Evolutionary conservation across 164 flowering plant species (phyloP).

Genomic region (Saururus chinensis): DNA sequence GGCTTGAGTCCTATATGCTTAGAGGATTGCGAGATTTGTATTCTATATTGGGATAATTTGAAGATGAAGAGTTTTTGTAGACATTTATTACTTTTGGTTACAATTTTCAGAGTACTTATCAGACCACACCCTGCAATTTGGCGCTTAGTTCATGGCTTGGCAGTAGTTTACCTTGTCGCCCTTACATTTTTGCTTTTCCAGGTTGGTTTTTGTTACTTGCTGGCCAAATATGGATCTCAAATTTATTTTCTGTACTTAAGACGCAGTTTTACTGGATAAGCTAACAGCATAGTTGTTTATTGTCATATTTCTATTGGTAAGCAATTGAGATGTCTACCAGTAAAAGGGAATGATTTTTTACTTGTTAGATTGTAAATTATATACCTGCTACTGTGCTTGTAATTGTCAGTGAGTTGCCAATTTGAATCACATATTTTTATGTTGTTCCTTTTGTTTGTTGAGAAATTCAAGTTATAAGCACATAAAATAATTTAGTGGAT

Average conservation of each 20-base stretch:
- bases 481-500: no score
- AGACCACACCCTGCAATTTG: slow-evolving; percentile 99
- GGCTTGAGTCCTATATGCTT: neutral
- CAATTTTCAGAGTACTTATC: slow-evolving; percentile 58
- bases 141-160: slow-evolving; percentile 99
- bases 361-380: no score
- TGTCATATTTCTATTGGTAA: neutral
- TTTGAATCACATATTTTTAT: no score
- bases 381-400: no score
- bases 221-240: neutral
- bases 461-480: no score
- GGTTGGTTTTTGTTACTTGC: slow-evolving; percentile 31
- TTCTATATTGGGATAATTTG: neutral
- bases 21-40: neutral
- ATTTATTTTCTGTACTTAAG: neutral
- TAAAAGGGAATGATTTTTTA: no score
- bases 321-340: no score
- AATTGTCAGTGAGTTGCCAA: no score
- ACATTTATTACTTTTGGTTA: neutral
- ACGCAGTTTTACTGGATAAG: neutral
- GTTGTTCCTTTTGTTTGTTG: no score
- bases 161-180: slow-evolving; percentile 87
- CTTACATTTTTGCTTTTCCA: slow-evolving; percentile 97
- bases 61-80: neutral
- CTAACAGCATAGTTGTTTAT: neutral